Percentiles rank a stretch among this genome's conserved stretches.
These are phyloP conservation scores for Phytophthora constricta DNA, from an alignment of 352 stramenopile species.

Conservation along the genomic window DNA sequence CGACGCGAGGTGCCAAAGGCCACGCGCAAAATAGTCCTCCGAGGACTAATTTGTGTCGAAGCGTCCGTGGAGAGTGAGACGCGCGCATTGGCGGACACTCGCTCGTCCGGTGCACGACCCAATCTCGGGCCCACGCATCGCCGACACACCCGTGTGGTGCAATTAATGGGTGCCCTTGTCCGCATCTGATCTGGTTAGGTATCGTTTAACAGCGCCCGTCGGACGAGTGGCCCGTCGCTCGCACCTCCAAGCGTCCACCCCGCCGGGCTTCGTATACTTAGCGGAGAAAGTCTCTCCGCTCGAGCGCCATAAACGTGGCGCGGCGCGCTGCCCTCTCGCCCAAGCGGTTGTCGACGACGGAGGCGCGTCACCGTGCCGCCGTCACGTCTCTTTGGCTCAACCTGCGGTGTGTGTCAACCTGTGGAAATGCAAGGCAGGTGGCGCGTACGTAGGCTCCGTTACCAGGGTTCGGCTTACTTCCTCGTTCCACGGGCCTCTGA, in stretches of 20 bases:
- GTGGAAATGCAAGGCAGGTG: not conserved
- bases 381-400: not conserved
- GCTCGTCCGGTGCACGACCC: too few relatives aligned
- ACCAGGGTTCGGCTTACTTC: not conserved
- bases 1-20: not conserved
- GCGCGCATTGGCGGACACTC: too few relatives aligned
- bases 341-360: not conserved
- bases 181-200: not conserved
- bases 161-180: not conserved
- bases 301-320: not conserved
- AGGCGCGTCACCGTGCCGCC: not conserved
- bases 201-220: not conserved
- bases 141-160: too few relatives aligned
- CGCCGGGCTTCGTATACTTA: conserved; percentile 1
- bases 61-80: too few relatives aligned
- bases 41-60: too few relatives aligned
- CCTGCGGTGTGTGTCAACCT: not conserved
- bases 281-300: conserved; percentile 1
- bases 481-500: not conserved
- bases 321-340: not conserved
- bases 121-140: too few relatives aligned
- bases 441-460: not conserved
- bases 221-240: not conserved
- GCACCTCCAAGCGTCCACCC: not conserved
- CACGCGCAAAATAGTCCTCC: not conserved